A percentile compares a stretch with the other conserved stretches of the same genome.
phyloP scores from a whole-genome alignment of 306 rosid genomes.

The Casuarina glauca region DNA sequence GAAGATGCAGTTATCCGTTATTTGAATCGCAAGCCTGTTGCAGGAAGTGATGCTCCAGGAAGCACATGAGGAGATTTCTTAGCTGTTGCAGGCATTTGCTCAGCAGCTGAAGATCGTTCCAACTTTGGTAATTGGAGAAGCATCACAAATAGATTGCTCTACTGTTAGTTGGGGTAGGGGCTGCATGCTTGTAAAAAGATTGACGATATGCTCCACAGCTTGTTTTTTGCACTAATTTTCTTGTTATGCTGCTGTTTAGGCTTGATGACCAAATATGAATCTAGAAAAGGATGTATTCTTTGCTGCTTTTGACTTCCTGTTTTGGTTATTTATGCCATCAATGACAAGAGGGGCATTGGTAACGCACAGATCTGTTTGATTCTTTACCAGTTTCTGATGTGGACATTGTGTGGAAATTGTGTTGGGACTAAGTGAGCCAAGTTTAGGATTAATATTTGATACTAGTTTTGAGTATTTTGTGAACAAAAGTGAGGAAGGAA shows the following conservation, averaged over 20 bases:
- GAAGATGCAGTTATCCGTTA: constrained; percentile 98
- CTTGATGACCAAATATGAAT: constrained; percentile 30
- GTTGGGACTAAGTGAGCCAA: no score
- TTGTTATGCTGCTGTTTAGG: constrained; percentile 29
- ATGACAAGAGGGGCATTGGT: not conserved
- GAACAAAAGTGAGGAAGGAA: no score
- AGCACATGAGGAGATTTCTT: constrained; percentile 44
- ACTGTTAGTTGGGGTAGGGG: constrained; percentile 33
- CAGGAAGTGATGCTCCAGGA: constrained; percentile 87
- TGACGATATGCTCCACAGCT: constrained; percentile 19
- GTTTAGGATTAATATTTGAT: no score
- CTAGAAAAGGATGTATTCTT: constrained; percentile 18
- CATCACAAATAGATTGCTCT: constrained; percentile 28
- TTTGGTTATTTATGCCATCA: not conserved
- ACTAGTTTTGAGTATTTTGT: no score
- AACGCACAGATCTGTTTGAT: not conserved
- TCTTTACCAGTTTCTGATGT: not conserved
- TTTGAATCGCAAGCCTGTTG: constrained; percentile 82
- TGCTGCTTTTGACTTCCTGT: not conserved
- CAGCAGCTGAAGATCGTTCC: constrained; percentile 11
- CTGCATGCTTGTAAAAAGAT: constrained; percentile 18
- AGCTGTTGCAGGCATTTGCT: constrained; percentile 25
- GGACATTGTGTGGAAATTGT: no score
- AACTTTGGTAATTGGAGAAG: constrained; percentile 20
- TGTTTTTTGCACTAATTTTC: constrained; percentile 18